Base-by-base conservation (phyloP, 257 asterid genomes). In the Hygrophila difformis region DNA sequence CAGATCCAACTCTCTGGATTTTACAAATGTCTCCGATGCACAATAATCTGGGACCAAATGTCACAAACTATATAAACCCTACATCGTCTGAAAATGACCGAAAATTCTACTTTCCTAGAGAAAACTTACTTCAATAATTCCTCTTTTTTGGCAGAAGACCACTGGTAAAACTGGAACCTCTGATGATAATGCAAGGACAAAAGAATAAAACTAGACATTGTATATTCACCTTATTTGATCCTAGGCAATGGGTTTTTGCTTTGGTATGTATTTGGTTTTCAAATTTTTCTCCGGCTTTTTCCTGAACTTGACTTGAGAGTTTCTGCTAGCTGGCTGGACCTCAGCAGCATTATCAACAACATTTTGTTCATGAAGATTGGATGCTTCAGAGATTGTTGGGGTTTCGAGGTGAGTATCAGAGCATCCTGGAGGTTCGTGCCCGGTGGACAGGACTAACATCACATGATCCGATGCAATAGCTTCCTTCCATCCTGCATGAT, bases 401-500 rank as follows among this genome's bases (percentile, higher is more conserved):
- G 38, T 14, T 47, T 61, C 64, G 5, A 9, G 54, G 53, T 47
- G 68, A 36, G 10, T 38, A 44, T 64, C 62, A n/a, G 57, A 16
- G 33, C 44, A n/a, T n/a, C 72, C 67, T 8, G 53, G 57, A 53
- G 72, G 59, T 60, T 64, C 77, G 12, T 61, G 59, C 57, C 46
- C 75, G 7, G 71, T 42, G 26, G 82, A 67, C n/a, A 81, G 74
- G 64, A 54, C 84, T 53, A 84, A 64, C 19, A 10, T 67, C 64
- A 74, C 77, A 53, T 84, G 95, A 50, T 88, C 94, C 8, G 70
- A 72, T 2, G 87, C 44, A 53, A 84, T 70, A 10, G 86, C 89
- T 49, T 84, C 93, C 53, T 78, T 84, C 94, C 93, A 84, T 63
- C 97, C 97, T 88, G 71, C 68, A 68, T 34, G 24, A 55, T 46